Base-by-base conservation (phyloP, 352 stramenopile species). In the Phytopythium ostracodes region DNA sequence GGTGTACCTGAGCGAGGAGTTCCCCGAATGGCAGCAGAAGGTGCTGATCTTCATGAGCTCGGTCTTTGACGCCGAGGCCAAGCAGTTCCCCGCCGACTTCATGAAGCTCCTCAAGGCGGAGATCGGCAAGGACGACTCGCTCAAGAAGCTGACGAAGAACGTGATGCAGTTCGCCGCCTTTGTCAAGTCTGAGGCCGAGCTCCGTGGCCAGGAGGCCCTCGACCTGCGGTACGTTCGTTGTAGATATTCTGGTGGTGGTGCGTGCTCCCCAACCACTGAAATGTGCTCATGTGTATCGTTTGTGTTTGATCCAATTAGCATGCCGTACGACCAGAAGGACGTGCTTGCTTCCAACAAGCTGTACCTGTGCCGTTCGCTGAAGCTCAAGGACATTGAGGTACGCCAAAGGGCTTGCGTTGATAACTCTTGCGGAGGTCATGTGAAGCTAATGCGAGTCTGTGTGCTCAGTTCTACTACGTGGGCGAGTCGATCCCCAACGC, bases 161-260 rank as follows among this genome's bases (percentile, higher is more conserved):
- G 84, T 96, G 31, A 99, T 99, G 96, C 96, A 99, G 71, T 98
- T 99, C 65, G 96, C 89, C 62, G 90, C 92, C 27, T 99, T 98
- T 51, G 87, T 98, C 65, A 98, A 98, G 78, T 84, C 82, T 27
- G 95, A 99, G 69, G 91, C 88, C 27, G 76, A 91, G 55, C 81
- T 98, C 61, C 89, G 97, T 62, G 96, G 96, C 57, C 73, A 85
- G 50, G 90, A 97, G 60, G 95, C 93, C 38, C 80, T 99, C 59
- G 96, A 98, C 65, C 80, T 97, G 46, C 87, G 89, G 75, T 92
- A 78, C 57, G 72, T 63, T 57, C 57, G 72, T 63, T 57, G 9
- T 38, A 67, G 2, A 14, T 63, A 11, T 22, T 60, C 36, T 29
- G 20, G 17, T 18, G 22, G 43, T 27, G 20, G 10, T 10, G 2